Evolutionary conservation across 352 stramenopile species (phyloP).

Genomic region (Phytophthora agathidicida): DNA sequence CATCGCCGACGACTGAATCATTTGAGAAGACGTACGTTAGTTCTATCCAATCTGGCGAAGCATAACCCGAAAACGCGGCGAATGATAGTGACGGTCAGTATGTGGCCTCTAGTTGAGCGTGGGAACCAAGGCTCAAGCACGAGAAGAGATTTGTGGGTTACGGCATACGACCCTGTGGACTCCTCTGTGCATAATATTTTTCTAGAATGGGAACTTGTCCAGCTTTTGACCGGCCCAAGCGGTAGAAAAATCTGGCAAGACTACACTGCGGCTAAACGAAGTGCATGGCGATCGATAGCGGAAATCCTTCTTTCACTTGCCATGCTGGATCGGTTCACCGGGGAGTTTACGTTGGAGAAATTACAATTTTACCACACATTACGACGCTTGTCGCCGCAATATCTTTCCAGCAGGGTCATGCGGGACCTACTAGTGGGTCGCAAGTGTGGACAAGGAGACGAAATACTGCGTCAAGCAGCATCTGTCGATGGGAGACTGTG

Average conservation of each 20-base stretch:
- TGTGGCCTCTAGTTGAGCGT: conserved; percentile 27
- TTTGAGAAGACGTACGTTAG: conserved; percentile 44
- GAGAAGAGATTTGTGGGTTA: conserved; percentile 45
- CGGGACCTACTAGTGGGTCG: conserved; percentile 54
- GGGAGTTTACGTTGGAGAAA: conserved; percentile 68
- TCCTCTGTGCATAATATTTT: conserved; percentile 56
- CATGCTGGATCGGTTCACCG: conserved; percentile 80
- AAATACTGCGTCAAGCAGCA: conserved; percentile 64
- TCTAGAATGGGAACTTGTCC: conserved; percentile 72
- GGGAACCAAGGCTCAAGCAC: background rate
- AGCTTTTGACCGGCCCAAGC: conserved; percentile 48
- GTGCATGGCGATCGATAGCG: conserved; percentile 34
- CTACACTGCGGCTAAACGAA: conserved; percentile 15
- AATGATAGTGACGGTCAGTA: conserved; percentile 58
- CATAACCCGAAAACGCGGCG: conserved; percentile 19
- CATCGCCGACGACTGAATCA: conserved; percentile 46
- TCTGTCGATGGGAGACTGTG: conserved; percentile 56
- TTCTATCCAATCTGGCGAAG: conserved; percentile 33
- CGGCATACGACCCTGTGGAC: conserved; percentile 57
- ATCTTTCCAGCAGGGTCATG: conserved; percentile 69
- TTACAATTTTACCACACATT: conserved; percentile 76
- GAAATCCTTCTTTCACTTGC: conserved; percentile 53
- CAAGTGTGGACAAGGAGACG: conserved; percentile 73
- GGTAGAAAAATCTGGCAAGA: conserved; percentile 19
- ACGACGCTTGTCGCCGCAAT: conserved; percentile 50